Percentiles rank a stretch among this genome's conserved stretches.
Evolutionary conservation across 2,329 filamentous ascomycete genomes (phyloP).

Genomic region (Aspergillus ochraceoroseus): DNA sequence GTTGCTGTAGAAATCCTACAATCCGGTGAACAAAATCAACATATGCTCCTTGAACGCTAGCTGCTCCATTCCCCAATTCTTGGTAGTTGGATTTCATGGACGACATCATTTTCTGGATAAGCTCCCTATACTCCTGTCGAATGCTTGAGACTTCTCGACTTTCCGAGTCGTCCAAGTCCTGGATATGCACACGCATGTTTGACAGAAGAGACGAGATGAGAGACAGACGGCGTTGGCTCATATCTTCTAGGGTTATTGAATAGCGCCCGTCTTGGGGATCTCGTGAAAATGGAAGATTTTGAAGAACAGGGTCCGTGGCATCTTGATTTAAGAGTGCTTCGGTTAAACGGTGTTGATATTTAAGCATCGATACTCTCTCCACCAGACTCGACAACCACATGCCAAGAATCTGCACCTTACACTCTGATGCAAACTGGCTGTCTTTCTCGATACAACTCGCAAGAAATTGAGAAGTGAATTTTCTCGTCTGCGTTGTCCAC

Average conservation of each 20-base stretch:
- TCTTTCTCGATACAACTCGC: constrained; percentile 45
- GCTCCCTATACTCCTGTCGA: constrained; percentile 45
- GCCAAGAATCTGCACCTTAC: constrained; percentile 48
- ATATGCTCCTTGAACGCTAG: constrained; percentile 48
- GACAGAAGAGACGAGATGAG: constrained; percentile 54
- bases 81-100: constrained; percentile 59
- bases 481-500: constrained; percentile 46
- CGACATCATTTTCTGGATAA: constrained; percentile 55
- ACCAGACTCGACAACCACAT: constrained; percentile 54
- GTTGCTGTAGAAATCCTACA: constrained; percentile 57
- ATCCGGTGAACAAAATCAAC: constrained; percentile 59
- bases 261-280: constrained; percentile 38
- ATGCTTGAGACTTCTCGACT: constrained; percentile 35
- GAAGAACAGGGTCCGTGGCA: constrained; percentile 46
- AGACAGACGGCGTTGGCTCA: constrained; percentile 51
- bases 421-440: constrained; percentile 39
- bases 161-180: constrained; percentile 33
- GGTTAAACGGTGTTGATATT: constrained; percentile 57
- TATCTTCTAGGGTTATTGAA: constrained; percentile 49
- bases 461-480: constrained; percentile 46
- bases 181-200: constrained; percentile 54
- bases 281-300: constrained; percentile 55
- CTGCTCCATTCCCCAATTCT: constrained; percentile 43
- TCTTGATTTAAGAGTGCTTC: constrained; percentile 50
- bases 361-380: constrained; percentile 57